A percentile compares a stretch with the other conserved stretches of the same genome.
These are phyloP conservation scores for Arthrobotrys sinensis DNA, from an alignment of 2,329 filamentous ascomycete species.

Conservation along the genomic window DNA sequence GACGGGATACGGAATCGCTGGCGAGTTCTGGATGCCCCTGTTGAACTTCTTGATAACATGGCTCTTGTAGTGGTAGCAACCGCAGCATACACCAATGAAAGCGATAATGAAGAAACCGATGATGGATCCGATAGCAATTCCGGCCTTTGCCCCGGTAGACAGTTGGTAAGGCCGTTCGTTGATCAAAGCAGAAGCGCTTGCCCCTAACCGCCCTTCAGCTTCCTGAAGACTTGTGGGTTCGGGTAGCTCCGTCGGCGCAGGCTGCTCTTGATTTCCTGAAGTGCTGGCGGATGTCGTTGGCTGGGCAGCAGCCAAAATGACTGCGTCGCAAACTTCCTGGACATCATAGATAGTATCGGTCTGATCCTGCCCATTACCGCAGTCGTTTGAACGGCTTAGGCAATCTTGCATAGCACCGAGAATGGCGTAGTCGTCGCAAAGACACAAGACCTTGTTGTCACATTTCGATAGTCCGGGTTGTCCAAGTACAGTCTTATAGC, in stretches of 20 bases:
- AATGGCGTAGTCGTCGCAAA: conserved; percentile 46
- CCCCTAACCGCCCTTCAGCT: conserved; percentile 47
- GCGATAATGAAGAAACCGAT: conserved; percentile 45
- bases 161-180: conserved; percentile 48
- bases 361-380: conserved; percentile 25
- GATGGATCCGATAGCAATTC: conserved; percentile 49
- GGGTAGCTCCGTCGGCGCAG: conserved; percentile 33
- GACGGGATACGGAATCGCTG: conserved; percentile 24
- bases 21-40: conserved; percentile 31
- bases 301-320: conserved; percentile 44
- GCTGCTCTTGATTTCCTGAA: conserved; percentile 25
- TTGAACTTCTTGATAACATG: conserved; percentile 60
- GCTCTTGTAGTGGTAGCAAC: conserved; percentile 54
- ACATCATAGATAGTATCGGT: conserved; percentile 41
- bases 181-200: conserved; percentile 55
- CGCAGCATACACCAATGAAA: conserved; percentile 37
- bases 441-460: conserved; percentile 35
- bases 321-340: conserved; percentile 52
- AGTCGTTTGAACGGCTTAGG: conserved; percentile 41
- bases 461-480: conserved; percentile 52
- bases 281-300: conserved; percentile 38
- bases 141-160: conserved; percentile 47
- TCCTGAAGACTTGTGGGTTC: conserved; percentile 58
- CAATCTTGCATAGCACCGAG: conserved; percentile 50
- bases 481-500: conserved; percentile 54